These are phyloP conservation scores for Calonectria pauciramosa DNA, from an alignment of 2,329 filamentous ascomycete species.

Conservation along the genomic window DNA sequence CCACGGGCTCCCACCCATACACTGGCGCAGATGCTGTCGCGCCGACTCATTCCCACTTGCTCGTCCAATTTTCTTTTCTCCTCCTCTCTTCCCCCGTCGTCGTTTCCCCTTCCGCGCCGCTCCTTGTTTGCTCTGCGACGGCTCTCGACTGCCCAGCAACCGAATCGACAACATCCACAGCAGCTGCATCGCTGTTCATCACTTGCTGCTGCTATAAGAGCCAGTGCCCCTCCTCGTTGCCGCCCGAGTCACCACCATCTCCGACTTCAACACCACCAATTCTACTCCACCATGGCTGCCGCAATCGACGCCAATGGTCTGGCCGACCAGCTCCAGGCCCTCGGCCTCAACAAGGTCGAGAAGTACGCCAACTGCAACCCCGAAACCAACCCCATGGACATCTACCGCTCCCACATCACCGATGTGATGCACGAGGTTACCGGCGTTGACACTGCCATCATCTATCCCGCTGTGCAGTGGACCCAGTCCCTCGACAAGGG, in stretches of 20 bases:
- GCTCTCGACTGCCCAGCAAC: slow-evolving; percentile 17
- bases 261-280: neutral
- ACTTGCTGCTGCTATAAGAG: neutral
- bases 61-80: slow-evolving; percentile 39
- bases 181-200: slow-evolving; percentile 1
- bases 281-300: slow-evolving; percentile 36
- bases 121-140: slow-evolving; percentile 29
- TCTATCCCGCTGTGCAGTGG: slow-evolving; percentile 84
- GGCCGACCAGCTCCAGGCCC: slow-evolving; percentile 43
- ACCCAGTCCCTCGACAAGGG: slow-evolving; percentile 85
- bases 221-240: slow-evolving; percentile 2
- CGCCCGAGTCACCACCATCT: neutral
- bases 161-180: slow-evolving; percentile 14
- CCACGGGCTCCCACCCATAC: slow-evolving; percentile 33
- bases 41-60: slow-evolving; percentile 42
- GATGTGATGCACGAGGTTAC: slow-evolving; percentile 77
- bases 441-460: slow-evolving; percentile 77
- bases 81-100: slow-evolving; percentile 19
- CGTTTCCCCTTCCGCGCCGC: slow-evolving; percentile 1
- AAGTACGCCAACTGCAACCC: slow-evolving; percentile 72
- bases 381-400: slow-evolving; percentile 80
- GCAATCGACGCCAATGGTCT: slow-evolving; percentile 40
- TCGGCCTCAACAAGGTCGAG: slow-evolving; percentile 38
- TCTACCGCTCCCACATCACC: slow-evolving; percentile 84
- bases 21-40: slow-evolving; percentile 44